phyloP scores from a whole-genome alignment of 371 early-diverging fungal species.

The Mucor mucedo region DNA sequence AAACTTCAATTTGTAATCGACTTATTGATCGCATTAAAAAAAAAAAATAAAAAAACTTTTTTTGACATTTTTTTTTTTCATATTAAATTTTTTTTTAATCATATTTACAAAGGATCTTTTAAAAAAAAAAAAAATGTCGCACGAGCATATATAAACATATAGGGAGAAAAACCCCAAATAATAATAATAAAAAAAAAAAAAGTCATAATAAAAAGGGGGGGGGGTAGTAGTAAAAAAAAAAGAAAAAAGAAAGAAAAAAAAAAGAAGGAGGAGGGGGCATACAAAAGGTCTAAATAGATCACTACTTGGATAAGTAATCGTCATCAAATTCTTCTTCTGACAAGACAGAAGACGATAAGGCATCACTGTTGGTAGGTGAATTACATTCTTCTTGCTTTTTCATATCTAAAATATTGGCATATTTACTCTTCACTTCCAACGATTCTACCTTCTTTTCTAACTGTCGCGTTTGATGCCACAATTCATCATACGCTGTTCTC shows the following conservation, averaged over 20 bases:
- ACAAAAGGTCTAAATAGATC: too few species aligned
- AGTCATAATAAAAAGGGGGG: neutral
- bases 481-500: constrained; percentile 40
- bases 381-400: neutral
- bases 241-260: too few species aligned
- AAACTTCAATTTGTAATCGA: too few species aligned
- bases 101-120: neutral
- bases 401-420: neutral
- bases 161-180: neutral
- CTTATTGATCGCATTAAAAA: neutral
- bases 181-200: neutral
- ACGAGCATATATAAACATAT: neutral
- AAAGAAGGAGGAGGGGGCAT: too few species aligned
- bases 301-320: neutral
- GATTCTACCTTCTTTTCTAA: constrained; percentile 39
- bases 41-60: neutral
- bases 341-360: neutral
- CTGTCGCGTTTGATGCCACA: constrained; percentile 35
- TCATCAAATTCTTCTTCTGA: constrained; percentile 1
- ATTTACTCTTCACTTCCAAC: constrained; percentile 30
- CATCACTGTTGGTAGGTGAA: neutral
- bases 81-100: neutral
- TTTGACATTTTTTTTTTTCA: neutral
- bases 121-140: neutral
- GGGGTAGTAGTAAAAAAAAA: too few species aligned